These are phyloP conservation scores for Acanthamoeba castellanii DNA, from an alignment of 208 protist genomes.

Conservation along the genomic window DNA sequence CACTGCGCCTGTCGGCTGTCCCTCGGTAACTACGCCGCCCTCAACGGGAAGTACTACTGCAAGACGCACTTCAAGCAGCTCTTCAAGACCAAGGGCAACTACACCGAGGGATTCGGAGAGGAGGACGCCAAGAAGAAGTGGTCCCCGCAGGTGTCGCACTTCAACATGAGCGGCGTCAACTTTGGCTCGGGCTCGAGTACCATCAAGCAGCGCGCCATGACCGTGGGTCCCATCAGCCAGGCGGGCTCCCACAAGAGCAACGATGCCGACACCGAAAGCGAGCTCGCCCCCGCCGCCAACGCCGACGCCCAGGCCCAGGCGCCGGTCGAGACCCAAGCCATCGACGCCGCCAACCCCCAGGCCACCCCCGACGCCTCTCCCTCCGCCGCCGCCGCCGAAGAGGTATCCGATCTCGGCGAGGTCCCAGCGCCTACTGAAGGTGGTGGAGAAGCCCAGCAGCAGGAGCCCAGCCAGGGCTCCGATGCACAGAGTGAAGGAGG, in stretches of 20 bases:
- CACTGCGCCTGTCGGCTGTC: neutral
- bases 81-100: conserved; percentile 84
- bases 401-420: too few species aligned
- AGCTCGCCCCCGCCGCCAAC: too few species aligned
- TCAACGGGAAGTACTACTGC: conserved; percentile 77
- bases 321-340: too few species aligned
- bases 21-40: conserved; percentile 7
- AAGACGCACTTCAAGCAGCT: conserved; percentile 85
- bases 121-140: conserved; percentile 74
- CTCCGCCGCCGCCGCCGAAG: too few species aligned
- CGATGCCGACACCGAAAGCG: too few species aligned
- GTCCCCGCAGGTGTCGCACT: neutral
- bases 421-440: too few species aligned
- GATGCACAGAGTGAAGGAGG: too few species aligned
- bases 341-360: too few species aligned
- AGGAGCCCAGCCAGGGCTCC: too few species aligned
- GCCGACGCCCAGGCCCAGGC: neutral
- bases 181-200: neutral
- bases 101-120: conserved; percentile 79
- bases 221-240: neutral
- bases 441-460: too few species aligned
- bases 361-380: too few species aligned
- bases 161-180: conserved; percentile 64
- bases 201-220: neutral
- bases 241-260: neutral